Base-by-base conservation (phyloP, 2,329 filamentous ascomycete species). In the Cladosporium velox region DNA sequence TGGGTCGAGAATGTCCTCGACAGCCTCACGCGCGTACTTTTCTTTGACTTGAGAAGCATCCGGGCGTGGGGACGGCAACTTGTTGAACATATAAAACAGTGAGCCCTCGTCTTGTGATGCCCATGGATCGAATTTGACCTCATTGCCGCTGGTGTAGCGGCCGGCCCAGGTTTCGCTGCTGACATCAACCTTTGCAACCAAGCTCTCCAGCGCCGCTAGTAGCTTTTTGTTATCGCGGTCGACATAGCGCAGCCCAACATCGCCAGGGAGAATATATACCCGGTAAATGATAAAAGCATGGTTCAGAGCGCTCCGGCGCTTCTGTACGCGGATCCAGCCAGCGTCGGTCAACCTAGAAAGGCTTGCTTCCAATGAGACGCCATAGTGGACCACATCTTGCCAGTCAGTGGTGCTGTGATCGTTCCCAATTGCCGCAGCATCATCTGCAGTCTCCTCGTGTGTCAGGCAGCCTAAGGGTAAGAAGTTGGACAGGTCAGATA, bases 21-120 rank as follows among this genome's bases (percentile, higher is more conserved):
- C 84, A 0, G 85, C 83, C 30, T 84, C 79, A 58, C 81, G 82
- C 1, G 83, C 79, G 66, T 87, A 83, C 0, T 77, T 75, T 65
- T 88, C 85, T 0, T 72, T 67, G 8, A 91, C 79, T 0, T 72
- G 69, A 0, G 80, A 77, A 0, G 83, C 79, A n/a, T 78, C 74
- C 1, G 91, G 90, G 2, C 80, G 75, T 0, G 91, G 91, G 0
- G 90, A 91, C 0, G 89, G 87, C 1, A 93, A 82, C 2, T 80
- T 86, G 75, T 93, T 93, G 81, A 93, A 93, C 57, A 92, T 79
- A 32, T 88, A 84, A 58, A 92, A 86, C 0, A 93, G 78, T 0
- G 89, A 89, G 1, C 79, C 73, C 11, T 83, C 76, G 21, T 85
- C 79, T 15, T 77, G 69, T 1, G 74, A 76, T 8, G 81, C 77